phyloP scores from a whole-genome alignment of 352 stramenopile genomes.

The Blastocystis sp. region DNA sequence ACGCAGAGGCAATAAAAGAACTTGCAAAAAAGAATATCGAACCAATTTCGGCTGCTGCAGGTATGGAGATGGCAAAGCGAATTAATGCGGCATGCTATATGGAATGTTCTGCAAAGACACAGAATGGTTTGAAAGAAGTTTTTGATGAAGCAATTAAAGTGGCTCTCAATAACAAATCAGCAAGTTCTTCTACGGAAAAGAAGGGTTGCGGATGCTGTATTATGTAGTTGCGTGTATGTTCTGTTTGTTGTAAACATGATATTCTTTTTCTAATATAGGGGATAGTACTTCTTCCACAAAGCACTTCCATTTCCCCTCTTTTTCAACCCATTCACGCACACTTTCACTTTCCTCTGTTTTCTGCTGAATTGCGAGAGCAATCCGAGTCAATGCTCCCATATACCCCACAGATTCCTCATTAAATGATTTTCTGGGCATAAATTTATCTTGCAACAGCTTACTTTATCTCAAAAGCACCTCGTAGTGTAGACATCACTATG shows the following conservation, averaged over 20 bases:
- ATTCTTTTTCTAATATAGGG: background rate
- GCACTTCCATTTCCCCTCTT: background rate
- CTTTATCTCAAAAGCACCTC: background rate
- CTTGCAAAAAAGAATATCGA: constrained; percentile 77
- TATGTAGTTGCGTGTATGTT: constrained; percentile 51
- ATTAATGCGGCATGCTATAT: constrained; percentile 83
- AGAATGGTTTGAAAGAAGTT: constrained; percentile 85
- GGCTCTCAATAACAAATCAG: constrained; percentile 73
- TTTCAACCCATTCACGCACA: background rate
- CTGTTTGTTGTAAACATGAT: no score
- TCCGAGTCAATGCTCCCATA: background rate
- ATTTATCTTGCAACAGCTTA: background rate
- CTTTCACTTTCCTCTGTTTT: background rate
- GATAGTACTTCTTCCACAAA: background rate
- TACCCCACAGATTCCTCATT: background rate
- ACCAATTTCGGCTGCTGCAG: constrained; percentile 67
- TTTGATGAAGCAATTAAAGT: constrained; percentile 86
- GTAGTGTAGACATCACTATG: background rate
- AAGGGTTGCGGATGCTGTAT: constrained; percentile 60
- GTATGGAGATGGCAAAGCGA: constrained; percentile 78
- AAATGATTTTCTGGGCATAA: background rate
- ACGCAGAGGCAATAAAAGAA: constrained; percentile 80
- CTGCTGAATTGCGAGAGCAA: background rate
- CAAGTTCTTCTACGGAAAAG: constrained; percentile 1
- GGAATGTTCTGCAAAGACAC: constrained; percentile 84